Evolutionary conservation across 2,329 filamentous ascomycete species (phyloP), one percentile per base, ranked within the genome.

Genomic region (Xylariaceae sp.): DNA sequence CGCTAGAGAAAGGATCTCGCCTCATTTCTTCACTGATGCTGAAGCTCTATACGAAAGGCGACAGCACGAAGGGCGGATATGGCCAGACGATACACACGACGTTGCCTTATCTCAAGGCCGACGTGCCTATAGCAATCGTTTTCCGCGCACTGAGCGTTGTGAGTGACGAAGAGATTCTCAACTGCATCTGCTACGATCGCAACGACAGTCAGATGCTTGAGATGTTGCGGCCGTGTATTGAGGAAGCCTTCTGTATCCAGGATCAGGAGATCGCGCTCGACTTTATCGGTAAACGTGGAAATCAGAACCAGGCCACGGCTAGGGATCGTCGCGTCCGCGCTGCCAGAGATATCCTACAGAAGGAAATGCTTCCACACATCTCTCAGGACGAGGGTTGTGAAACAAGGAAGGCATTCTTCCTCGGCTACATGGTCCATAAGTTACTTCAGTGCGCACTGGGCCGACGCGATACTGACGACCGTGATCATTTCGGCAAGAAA

Each of bases 401-500:
- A 74, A 97, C 93, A 1, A 82, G 91, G 60, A 99, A 99, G 74
- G 94, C 95, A 2, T 99, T 96, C 77, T 99, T 97, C 82, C 80
- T 99, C 53, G 94, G 95, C 18, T 99, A 99, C 76, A 99, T 99
- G 93, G 90, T 97, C 51, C 93, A 99, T 76, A 89, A 94, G 72
- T 83, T 99, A 68, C 81, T 97, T 23, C 93, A 97, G 74, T 96
- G 92, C 72, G 90, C 92, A 57, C 82, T 99, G 52, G 95, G 94
- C 55, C 88, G 94, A 62, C 88, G 92, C 63, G 94, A 97, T 72
- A 91, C 92, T 30, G 94, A 99, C 71, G 94, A 99, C 72, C 90
- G 94, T 79, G 94, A 99, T 79, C 95, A 99, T 74, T 97, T 99
- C 71, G 94, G 94, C 70, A 97, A 97, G 83, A 99, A 99, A 82